Conservation (phyloP, 1,139 yeast species). For the Pneumocystis canis region DNA sequence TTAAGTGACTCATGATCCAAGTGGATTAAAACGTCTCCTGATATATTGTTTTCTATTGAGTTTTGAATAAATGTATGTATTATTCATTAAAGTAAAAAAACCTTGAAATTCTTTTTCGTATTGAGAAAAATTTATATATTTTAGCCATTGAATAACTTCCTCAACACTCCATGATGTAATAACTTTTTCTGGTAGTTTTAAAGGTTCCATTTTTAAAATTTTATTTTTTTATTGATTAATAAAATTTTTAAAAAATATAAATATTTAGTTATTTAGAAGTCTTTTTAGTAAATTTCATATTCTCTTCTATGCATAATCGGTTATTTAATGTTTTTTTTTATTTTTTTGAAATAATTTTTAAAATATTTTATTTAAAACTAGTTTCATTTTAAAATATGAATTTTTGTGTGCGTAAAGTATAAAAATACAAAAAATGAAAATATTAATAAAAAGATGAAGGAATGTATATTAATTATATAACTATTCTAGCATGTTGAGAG, state of each 20-base stretch:
- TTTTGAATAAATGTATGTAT: background rate
- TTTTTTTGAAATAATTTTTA: background rate
- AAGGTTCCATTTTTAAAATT: background rate
- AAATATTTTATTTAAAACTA: background rate
- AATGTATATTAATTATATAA: background rate
- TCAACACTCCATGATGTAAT: background rate
- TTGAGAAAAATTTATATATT: background rate
- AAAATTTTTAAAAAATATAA: background rate
- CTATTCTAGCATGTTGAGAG: background rate
- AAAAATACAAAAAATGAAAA: background rate
- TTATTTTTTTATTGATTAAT: background rate
- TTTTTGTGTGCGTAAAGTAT: background rate
- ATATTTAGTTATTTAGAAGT: background rate
- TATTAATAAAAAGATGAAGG: background rate
- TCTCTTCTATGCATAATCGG: background rate
- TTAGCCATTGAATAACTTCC: background rate
- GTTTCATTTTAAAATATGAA: background rate
- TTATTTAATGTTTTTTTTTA: background rate
- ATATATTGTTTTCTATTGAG: conserved; percentile 24
- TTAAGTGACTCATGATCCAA: conserved; percentile 27
- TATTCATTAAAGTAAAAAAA: background rate
- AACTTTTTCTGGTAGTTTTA: background rate
- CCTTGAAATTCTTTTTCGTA: conserved; percentile 1
- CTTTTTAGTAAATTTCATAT: background rate
- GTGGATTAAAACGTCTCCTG: conserved; percentile 29